These are phyloP conservation scores for Parasitella parasitica DNA, from an alignment of 371 early-diverging fungal genomes.

Conservation along the genomic window DNA sequence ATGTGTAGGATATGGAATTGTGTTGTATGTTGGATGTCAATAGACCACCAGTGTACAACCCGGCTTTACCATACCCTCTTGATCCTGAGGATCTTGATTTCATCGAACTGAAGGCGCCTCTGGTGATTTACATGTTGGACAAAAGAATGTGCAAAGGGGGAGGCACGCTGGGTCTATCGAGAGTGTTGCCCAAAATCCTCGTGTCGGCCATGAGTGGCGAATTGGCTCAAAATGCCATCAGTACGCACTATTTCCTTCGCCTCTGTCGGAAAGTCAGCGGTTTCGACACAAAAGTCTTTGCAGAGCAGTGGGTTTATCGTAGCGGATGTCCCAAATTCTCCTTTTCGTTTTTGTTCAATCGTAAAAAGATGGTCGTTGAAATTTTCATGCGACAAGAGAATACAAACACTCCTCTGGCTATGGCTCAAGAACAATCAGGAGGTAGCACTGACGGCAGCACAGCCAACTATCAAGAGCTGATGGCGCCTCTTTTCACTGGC, in stretches of 20 bases:
- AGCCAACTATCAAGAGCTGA: conserved; percentile 28
- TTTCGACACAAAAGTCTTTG: conserved; percentile 77
- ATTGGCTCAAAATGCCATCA: conserved; percentile 69
- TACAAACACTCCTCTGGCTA: conserved; percentile 55
- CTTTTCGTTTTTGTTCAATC: conserved; percentile 80
- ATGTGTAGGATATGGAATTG: conserved; percentile 79
- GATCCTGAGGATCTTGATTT: conserved; percentile 78
- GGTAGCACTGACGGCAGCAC: conserved; percentile 3
- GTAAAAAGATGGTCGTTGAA: conserved; percentile 93
- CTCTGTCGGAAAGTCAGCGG: conserved; percentile 80
- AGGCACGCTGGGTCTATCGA: conserved; percentile 70
- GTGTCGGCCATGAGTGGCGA: conserved; percentile 83
- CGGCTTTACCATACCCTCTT: conserved; percentile 59
- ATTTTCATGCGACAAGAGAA: conserved; percentile 83
- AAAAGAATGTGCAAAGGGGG: conserved; percentile 86
- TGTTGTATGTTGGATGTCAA: conserved; percentile 80
- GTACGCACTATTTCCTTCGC: conserved; percentile 80
- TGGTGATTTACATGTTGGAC: conserved; percentile 94
- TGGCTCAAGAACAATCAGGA: neutral
- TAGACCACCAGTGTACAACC: conserved; percentile 81
- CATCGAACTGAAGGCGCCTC: conserved; percentile 78
- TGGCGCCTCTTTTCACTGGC: conserved; percentile 65
- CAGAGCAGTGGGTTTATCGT: conserved; percentile 92
- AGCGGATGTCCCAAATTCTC: conserved; percentile 87
- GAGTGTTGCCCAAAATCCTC: conserved; percentile 80